Evolutionary conservation across 2,329 filamentous ascomycete genomes (phyloP).

Genomic region (Aureobasidium sp.): DNA sequence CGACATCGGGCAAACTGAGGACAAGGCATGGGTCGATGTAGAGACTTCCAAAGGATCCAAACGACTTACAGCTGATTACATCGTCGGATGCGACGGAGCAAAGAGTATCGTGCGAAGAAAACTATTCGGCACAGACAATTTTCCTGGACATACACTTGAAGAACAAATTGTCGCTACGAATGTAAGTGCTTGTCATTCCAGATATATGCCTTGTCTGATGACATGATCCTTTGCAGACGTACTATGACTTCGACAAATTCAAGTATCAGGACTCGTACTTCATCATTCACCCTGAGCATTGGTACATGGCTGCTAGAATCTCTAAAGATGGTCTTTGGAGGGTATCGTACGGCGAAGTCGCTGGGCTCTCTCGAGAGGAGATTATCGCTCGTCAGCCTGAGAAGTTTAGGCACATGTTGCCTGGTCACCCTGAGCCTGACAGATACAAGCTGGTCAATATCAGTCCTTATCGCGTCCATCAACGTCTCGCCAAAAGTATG

Average conservation of each 20-base stretch:
- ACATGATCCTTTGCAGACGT: not conserved
- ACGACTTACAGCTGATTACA: not conserved
- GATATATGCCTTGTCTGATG: not conserved
- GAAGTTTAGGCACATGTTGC: not conserved
- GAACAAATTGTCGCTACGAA: not conserved
- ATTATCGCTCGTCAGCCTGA: conserved; percentile 12
- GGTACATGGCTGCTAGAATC: conserved; percentile 30
- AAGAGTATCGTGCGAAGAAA: not conserved
- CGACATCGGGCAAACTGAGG: not conserved
- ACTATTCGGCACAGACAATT: not conserved
- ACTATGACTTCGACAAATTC: conserved; percentile 15
- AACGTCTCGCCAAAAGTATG: not conserved
- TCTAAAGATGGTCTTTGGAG: conserved; percentile 42
- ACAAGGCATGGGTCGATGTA: not conserved
- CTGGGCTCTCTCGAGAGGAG: conserved; percentile 28
- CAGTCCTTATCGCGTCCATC: not conserved
- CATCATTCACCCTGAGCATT: conserved; percentile 32
- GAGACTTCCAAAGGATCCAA: not conserved
- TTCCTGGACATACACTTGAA: not conserved
- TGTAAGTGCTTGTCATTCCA: not conserved
- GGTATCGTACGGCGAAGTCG: conserved; percentile 43
- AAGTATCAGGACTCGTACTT: conserved; percentile 20
- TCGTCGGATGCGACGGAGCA: not conserved
- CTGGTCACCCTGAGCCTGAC: not conserved
- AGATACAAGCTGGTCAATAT: not conserved